These are phyloP conservation scores for Xylariaceae sp. DNA, from an alignment of 2,329 filamentous ascomycete species.

Conservation along the genomic window DNA sequence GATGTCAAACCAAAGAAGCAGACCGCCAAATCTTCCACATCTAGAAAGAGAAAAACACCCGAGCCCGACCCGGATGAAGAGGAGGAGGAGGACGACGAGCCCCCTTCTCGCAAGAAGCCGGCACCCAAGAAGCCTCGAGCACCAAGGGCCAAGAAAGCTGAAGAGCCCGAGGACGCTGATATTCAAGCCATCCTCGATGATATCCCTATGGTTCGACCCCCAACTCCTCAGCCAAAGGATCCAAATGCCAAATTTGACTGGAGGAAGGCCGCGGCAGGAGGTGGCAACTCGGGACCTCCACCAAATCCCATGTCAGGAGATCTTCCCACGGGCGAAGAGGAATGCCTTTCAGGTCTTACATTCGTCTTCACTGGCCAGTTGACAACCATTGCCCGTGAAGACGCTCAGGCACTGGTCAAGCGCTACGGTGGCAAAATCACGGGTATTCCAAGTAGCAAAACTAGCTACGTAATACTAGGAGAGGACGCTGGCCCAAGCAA, in stretches of 20 bases:
- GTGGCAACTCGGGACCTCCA: constrained; percentile 60
- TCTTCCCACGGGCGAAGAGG: constrained; percentile 77
- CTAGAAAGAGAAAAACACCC: constrained; percentile 57
- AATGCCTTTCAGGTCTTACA: constrained; percentile 81
- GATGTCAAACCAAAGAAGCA: constrained; percentile 15
- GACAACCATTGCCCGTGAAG: constrained; percentile 74
- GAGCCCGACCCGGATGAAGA: constrained; percentile 54
- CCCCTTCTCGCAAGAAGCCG: constrained; percentile 46
- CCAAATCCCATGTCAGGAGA: constrained; percentile 62
- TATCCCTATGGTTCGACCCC: constrained; percentile 77
- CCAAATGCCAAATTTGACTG: constrained; percentile 77
- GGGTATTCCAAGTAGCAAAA: constrained; percentile 81
- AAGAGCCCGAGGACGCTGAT: constrained; percentile 62
- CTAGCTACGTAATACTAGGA: constrained; percentile 88
- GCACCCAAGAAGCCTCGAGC: constrained; percentile 56
- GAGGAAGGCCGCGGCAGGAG: constrained; percentile 55
- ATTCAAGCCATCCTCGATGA: constrained; percentile 84
- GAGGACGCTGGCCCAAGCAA: constrained; percentile 92
- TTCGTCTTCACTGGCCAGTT: constrained; percentile 96
- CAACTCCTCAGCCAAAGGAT: constrained; percentile 73
- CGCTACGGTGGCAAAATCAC: constrained; percentile 91
- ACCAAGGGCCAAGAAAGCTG: constrained; percentile 60
- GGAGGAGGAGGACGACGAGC: constrained; percentile 51
- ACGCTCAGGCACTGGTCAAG: constrained; percentile 83
- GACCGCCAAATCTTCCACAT: constrained; percentile 23